Evolutionary conservation across 495 filamentous ascomycete genomes (phyloP).

Genomic region (Wilcoxina mikolae): DNA sequence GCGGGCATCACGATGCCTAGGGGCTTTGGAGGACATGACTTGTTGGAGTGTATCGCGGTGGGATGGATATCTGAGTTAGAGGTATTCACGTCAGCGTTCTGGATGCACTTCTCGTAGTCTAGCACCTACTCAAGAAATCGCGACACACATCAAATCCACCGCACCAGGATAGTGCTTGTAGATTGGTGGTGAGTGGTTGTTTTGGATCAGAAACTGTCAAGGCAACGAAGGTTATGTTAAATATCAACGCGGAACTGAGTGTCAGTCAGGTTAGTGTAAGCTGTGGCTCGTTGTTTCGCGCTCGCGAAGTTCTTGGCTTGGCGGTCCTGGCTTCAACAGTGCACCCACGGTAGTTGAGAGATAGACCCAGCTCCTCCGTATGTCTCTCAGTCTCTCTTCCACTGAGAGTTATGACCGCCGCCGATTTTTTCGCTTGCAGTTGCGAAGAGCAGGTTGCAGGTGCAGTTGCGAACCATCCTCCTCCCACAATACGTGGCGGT

Average conservation of each 20-base stretch:
- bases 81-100: slow-evolving; percentile 7
- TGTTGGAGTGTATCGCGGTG: neutral
- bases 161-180: neutral
- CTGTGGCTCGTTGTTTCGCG: neutral
- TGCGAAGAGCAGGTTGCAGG: too few species aligned
- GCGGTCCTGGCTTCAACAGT: neutral
- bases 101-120: neutral
- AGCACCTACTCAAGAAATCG: neutral
- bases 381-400: too few species aligned
- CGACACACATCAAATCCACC: slow-evolving; percentile 3
- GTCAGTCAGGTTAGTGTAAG: neutral
- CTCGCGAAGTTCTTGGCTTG: neutral
- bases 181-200: neutral
- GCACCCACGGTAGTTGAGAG: neutral
- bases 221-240: neutral
- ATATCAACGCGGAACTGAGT: neutral
- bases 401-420: too few species aligned
- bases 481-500: neutral
- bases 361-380: too few species aligned
- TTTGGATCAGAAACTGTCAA: neutral
- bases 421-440: too few species aligned
- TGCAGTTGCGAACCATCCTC: too few species aligned
- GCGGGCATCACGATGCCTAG: slow-evolving; percentile 1
- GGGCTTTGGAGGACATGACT: slow-evolving; percentile 3
- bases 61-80: neutral